Percentiles rank a stretch among this genome's conserved stretches.
These are phyloP conservation scores for Vanderwaltozyma tropicalis DNA, from an alignment of 805 yeast species.

Conservation along the genomic window DNA sequence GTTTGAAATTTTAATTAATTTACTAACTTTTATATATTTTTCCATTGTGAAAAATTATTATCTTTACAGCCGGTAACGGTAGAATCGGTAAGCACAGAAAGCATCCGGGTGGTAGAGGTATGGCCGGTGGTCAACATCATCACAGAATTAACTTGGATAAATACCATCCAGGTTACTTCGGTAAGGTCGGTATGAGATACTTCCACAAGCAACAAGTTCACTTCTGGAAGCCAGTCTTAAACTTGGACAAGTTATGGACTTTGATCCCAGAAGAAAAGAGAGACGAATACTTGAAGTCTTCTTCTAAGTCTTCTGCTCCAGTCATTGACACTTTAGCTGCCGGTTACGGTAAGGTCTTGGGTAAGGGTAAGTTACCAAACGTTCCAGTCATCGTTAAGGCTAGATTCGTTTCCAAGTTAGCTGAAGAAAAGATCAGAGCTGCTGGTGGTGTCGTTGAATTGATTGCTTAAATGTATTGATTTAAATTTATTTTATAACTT, in stretches of 20 bases:
- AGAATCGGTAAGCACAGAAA: slow-evolving; percentile 99
- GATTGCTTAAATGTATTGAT: slow-evolving; percentile 61
- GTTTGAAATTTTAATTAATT: no score
- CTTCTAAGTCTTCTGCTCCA: slow-evolving; percentile 88
- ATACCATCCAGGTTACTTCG: slow-evolving; percentile 99
- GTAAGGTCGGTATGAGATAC: slow-evolving; percentile 99
- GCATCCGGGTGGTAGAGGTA: slow-evolving; percentile 99
- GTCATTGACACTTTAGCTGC: slow-evolving; percentile 98
- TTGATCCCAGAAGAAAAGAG: slow-evolving; percentile 88
- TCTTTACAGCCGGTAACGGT: slow-evolving; percentile 92
- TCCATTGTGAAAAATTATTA: no score
- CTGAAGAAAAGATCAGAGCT: slow-evolving; percentile 99
- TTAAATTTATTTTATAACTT: no score
- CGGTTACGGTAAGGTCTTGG: slow-evolving; percentile 99
- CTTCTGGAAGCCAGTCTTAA: slow-evolving; percentile 96
- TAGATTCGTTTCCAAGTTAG: slow-evolving; percentile 97
- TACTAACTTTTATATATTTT: no score
- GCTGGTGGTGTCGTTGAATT: slow-evolving; percentile 99
- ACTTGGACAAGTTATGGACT: slow-evolving; percentile 98
- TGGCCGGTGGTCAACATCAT: slow-evolving; percentile 99
- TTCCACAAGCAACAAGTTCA: slow-evolving; percentile 92
- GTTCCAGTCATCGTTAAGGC: slow-evolving; percentile 99
- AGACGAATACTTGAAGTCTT: slow-evolving; percentile 79
- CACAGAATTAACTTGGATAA: slow-evolving; percentile 99
- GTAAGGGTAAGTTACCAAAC: slow-evolving; percentile 96